These are phyloP conservation scores for Triticum aestivum DNA, from an alignment of 176 grass and related monocot genomes.

Conservation along the genomic window IWGSC_CS_RefSeq_v2.1 NC_057808.1:271302333-271302832, in stretches of 20 bases:
- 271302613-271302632: not conserved
- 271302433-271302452: slow-evolving; percentile 1
- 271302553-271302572: not conserved
- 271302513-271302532: not conserved
- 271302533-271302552: not conserved
- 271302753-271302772: slow-evolving; percentile 12
- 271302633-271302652: not conserved
- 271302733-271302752: not conserved
- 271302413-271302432: not conserved
- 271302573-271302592: not conserved
- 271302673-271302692: not conserved
- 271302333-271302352: not conserved
- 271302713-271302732: not conserved
- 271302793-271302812: not conserved
- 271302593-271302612: not conserved
- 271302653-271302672: not conserved
- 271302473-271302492: not conserved
- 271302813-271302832: not conserved
- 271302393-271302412: not conserved
- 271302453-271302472: not conserved
- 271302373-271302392: not conserved
- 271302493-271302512: not conserved
- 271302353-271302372: not conserved
- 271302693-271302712: not conserved
- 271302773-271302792: not conserved